Conservation (phyloP, 192 early-diverging fungal species). For the Thamnidium elegans region DNA sequence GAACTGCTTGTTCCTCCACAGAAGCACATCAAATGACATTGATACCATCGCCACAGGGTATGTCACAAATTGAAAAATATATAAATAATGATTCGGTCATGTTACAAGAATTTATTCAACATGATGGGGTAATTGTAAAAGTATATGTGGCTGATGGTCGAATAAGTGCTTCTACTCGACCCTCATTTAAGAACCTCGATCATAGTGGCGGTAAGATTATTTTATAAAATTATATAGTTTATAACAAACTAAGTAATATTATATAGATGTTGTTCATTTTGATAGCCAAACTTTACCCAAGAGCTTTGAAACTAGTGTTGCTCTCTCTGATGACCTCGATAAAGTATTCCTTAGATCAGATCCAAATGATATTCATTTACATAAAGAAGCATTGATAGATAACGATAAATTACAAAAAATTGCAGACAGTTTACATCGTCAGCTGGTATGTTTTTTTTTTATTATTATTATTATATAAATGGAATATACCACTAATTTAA, state of each 20-base stretch:
- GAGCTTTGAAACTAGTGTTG: conserved; percentile 16
- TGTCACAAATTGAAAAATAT: conserved; percentile 13
- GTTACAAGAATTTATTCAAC: conserved; percentile 38
- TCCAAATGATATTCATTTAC: conserved; percentile 3
- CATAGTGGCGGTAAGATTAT: conserved; percentile 2
- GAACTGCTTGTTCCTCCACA: conserved; percentile 33
- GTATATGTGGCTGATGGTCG: conserved; percentile 34
- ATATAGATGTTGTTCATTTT: conserved; percentile 26
- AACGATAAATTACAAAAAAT: conserved; percentile 25
- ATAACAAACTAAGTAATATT: neutral
- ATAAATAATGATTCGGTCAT: conserved; percentile 26
- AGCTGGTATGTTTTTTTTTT: conserved; percentile 29
- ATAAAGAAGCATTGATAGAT: conserved; percentile 26
- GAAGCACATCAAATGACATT: conserved; percentile 38
- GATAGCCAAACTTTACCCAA: conserved; percentile 41
- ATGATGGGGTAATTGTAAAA: conserved; percentile 38
- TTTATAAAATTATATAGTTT: too few species aligned
- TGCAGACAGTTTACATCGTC: conserved; percentile 17
- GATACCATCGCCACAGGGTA: conserved; percentile 12
- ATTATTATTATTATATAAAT: neutral
- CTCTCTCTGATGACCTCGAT: neutral
- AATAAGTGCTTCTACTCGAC: conserved; percentile 22
- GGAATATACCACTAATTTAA: neutral
- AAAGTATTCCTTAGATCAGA: conserved; percentile 1
- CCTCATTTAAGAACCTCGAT: conserved; percentile 31